Conservation (phyloP, 2,329 filamentous ascomycete genomes). For the Phaeosphaeriaceae sp. region DNA sequence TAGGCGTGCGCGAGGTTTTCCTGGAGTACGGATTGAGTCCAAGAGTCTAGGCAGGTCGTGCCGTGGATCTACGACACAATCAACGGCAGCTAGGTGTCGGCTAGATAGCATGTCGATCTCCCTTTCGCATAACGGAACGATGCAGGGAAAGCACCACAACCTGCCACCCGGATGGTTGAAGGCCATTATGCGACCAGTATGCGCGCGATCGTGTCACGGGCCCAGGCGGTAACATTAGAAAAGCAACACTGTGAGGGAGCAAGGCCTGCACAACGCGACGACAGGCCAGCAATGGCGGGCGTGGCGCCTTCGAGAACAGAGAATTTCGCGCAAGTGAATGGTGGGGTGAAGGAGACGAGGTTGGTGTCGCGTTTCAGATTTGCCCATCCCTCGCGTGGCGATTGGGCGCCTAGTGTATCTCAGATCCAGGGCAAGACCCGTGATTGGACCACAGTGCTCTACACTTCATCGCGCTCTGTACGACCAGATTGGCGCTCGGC, state of each 20-base stretch:
- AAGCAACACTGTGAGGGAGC: constrained; percentile 27
- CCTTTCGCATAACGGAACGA: constrained; percentile 13
- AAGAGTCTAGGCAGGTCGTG: constrained; percentile 24
- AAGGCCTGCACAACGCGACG: constrained; percentile 33
- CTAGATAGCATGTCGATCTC: constrained; percentile 24
- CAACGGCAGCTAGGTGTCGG: constrained; percentile 31
- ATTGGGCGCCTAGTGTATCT: constrained; percentile 25
- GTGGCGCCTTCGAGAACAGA: constrained; percentile 37
- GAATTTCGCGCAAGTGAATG: constrained; percentile 19
- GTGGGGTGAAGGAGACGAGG: constrained; percentile 29
- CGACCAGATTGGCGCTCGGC: constrained; percentile 34
- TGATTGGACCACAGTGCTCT: constrained; percentile 38
- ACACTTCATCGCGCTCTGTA: constrained; percentile 11
- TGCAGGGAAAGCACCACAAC: constrained; percentile 28
- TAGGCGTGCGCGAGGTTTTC: constrained; percentile 19
- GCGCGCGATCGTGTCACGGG: constrained; percentile 26
- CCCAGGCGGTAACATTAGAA: constrained; percentile 22
- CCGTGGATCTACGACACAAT: constrained; percentile 33
- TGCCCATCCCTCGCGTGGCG: constrained; percentile 15
- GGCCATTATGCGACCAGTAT: constrained; percentile 16
- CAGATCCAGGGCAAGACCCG: constrained; percentile 13
- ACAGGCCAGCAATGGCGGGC: constrained; percentile 39
- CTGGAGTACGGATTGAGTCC: constrained; percentile 18
- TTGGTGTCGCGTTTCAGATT: constrained; percentile 31
- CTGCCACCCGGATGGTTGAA: constrained; percentile 27